These are phyloP conservation scores for Calonectria pauciramosa DNA, from an alignment of 2,329 filamentous ascomycete species.

Conservation along the genomic window DNA sequence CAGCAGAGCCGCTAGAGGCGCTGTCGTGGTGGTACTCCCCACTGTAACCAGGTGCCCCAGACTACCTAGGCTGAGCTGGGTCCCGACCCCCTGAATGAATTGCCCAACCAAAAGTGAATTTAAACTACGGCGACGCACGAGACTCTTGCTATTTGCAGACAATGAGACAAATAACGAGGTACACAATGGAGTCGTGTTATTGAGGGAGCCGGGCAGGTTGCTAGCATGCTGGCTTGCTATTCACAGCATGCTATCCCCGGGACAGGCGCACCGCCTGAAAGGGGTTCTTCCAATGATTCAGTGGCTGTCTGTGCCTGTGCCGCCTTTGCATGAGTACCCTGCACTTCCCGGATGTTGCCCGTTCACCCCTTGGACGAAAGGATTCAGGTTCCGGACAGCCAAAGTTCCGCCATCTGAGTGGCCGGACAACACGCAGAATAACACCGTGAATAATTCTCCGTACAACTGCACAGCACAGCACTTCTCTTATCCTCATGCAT, in stretches of 20 bases:
- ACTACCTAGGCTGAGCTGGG: slow-evolving; percentile 16
- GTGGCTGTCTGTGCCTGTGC: slow-evolving; percentile 16
- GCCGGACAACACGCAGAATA: slow-evolving; percentile 21
- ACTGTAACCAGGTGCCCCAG: slow-evolving; percentile 21
- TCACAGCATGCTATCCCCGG: neutral
- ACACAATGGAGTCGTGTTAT: neutral
- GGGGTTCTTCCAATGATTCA: neutral
- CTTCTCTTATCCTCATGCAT: slow-evolving; percentile 6
- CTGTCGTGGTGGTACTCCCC: slow-evolving; percentile 14
- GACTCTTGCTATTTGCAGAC: slow-evolving; percentile 13
- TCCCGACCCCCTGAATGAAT: slow-evolving; percentile 11
- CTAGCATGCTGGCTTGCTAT: neutral
- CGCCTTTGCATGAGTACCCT: slow-evolving; percentile 12
- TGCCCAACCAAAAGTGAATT: slow-evolving; percentile 22
- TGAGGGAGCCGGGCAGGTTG: neutral
- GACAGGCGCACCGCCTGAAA: neutral
- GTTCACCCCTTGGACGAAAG: slow-evolving; percentile 7
- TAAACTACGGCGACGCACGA: slow-evolving; percentile 9
- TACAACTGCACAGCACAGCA: slow-evolving; percentile 6
- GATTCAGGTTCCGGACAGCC: neutral
- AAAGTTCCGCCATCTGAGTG: slow-evolving; percentile 15
- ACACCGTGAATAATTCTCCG: slow-evolving; percentile 6
- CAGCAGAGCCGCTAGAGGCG: slow-evolving; percentile 14
- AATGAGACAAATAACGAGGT: slow-evolving; percentile 6
- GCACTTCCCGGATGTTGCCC: slow-evolving; percentile 18